Evolutionary conservation across 495 filamentous ascomycete species (phyloP), one percentile per base, ranked within the genome.

Genomic region (Sporormia fimetaria): DNA sequence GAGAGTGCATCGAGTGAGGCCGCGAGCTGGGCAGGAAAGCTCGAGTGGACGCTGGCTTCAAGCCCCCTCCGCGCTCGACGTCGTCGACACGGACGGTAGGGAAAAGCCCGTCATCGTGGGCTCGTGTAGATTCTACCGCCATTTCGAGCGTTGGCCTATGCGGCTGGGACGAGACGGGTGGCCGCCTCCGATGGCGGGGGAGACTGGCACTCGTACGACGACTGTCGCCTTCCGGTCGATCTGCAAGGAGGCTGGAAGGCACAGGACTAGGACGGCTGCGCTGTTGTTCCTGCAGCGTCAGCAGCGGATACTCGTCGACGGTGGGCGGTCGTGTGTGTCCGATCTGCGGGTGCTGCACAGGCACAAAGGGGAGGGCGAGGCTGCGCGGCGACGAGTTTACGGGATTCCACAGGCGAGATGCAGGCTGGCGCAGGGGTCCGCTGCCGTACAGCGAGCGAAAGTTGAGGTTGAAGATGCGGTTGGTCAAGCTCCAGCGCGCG

Each of bases 271-370:
- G 65, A 28, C 76, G 67, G 44, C 62, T 73, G 52, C 72, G 71
- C 30, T 72, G 75, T 47, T 74, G 73, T 48, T 84, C 78, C 32
- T 78, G 73, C 22, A 82, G 68, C 9, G 75, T 74, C 36, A 86
- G 68, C 12, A 86, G 73, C 11, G 80, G 81, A 51, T 74, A 76
- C 31, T 76, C 76, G 64, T 75, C 76, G 61, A 75, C 62, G 26
- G 31, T 27, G 52, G 47, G 33, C 48, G 53, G 15, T 41, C 49
- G 20, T 50, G 56, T 34, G 28, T 23, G 37, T 14, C 62, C 22
- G 62, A 66, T 15, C 60, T 56, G 28, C 69, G 63, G 33, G 67
- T 72, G 17, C 69, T 57, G 6, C 64, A 49, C 8, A 63, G 68
- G 35, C 63, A 69, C 14, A 64, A 65, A 29, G 60, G 68, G 17